Percentiles rank a stretch among this genome's conserved stretches.
phyloP scores from a whole-genome alignment of 768 basidiomycete genomes.

The Cystobasidium ongulense region DNA sequence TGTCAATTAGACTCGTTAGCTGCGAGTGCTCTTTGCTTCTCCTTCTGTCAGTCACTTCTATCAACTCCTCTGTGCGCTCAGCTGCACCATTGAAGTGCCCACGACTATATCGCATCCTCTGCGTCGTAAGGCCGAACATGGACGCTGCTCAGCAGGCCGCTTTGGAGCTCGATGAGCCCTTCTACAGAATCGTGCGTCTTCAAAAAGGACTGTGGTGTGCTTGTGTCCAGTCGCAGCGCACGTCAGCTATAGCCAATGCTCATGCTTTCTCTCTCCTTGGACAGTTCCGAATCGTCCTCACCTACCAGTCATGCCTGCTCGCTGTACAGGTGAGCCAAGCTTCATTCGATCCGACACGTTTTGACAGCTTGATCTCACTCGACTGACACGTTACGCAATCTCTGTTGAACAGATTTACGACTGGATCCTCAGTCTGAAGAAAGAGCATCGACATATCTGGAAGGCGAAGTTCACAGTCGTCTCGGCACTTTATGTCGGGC shows the following conservation, averaged over 20 bases:
- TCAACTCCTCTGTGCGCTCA: background rate
- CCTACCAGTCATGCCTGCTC: slow-evolving; percentile 16
- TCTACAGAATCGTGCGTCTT: background rate
- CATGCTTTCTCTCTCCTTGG: too few relatives aligned
- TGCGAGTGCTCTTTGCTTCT: too few relatives aligned
- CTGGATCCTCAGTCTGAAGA: background rate
- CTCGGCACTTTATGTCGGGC: slow-evolving; percentile 1
- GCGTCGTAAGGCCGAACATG: background rate
- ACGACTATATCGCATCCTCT: background rate
- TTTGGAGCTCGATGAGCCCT: background rate
- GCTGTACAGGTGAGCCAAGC: background rate
- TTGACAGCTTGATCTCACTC: too few relatives aligned
- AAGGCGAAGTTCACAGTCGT: slow-evolving; percentile 16
- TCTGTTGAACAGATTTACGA: background rate
- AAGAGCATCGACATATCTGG: slow-evolving; percentile 5
- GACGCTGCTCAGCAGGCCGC: background rate
- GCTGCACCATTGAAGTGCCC: too few relatives aligned
- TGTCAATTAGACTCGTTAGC: too few relatives aligned
- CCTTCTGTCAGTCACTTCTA: background rate
- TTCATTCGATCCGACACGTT: too few relatives aligned
- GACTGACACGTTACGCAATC: background rate
- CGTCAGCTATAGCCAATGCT: too few relatives aligned
- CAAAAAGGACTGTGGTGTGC: background rate
- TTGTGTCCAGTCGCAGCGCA: background rate
- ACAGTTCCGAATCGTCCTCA: slow-evolving; percentile 5